Evolutionary conservation across 2,329 filamentous ascomycete species (phyloP), one percentile per base, ranked within the genome.

Genomic region (Immersiporthe knoxdaviesiana): DNA sequence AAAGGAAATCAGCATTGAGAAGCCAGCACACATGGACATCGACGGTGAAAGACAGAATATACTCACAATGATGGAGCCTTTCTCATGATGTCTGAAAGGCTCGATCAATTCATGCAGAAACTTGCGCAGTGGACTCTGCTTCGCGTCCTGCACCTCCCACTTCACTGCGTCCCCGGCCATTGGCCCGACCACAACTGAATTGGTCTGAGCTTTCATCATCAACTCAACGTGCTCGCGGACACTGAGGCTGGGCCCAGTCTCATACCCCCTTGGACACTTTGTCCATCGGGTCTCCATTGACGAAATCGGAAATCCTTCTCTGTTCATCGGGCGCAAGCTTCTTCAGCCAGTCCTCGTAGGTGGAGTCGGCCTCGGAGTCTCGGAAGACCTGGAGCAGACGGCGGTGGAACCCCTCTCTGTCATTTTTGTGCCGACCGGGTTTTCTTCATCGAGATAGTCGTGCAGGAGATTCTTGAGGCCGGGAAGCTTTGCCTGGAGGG

Each of bases 301-400:
- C 66, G 35, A 72, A 72, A 8, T 30, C 54, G 6, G 58, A 30
- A n/a, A 72, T 50, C 3, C 63, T 58, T n/a, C 52, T 60, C 52
- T 69, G 68, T 18, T 71, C 71, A 58, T 71, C 68, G 5, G 47
- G 64, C 6, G 37, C 58, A 32, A 70, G 63, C 35, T 65, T 63
- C 21, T 47, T 35, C 50, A 72, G 32, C 21, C 68, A 62, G 4
- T 64, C 37, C 18, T 66, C 63, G 60, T 72, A 72, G 24, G 70
- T 56, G 50, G 44, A 54, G 52, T 72, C 71, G 11, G 21, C 58
- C 65, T 65, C 27, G 16, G 71, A 68, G 32, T 72, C 70, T 37
- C 68, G 66, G 62, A 72, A 72, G 39, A 70, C 63, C 50, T 47
- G 54, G 18, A 72, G 68, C n/a, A 72, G 63, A 24, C 71, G 67